Percentiles rank a stretch among this genome's conserved stretches.
Evolutionary conservation across 2,329 filamentous ascomycete genomes (phyloP).

Genomic region (Talaromyces sp.): DNA sequence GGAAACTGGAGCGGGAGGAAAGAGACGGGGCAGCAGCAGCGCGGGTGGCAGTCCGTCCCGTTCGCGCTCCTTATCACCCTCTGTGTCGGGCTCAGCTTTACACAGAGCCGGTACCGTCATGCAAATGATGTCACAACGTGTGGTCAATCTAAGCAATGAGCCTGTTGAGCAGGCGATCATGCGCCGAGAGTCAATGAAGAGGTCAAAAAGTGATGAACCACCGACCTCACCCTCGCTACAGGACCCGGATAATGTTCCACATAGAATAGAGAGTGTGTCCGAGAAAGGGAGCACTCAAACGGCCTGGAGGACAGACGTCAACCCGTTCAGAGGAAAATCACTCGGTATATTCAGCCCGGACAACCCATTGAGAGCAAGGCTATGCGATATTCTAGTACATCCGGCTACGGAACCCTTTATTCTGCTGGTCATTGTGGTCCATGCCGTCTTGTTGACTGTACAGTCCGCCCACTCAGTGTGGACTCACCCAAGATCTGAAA

Average conservation of each 20-base stretch:
- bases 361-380: constrained; percentile 65
- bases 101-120: constrained; percentile 70
- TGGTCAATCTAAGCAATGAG: constrained; percentile 95
- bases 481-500: constrained; percentile 52
- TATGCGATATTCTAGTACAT: constrained; percentile 83
- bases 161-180: constrained; percentile 69
- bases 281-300: constrained; percentile 36
- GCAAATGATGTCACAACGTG: constrained; percentile 88
- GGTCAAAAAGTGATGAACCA: constrained; percentile 52
- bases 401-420: constrained; percentile 83
- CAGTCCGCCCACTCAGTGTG: constrained; percentile 73
- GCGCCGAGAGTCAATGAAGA: constrained; percentile 51
- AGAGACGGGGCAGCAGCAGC: constrained; percentile 48
- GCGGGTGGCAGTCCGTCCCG: constrained; percentile 26
- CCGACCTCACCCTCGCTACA: constrained; percentile 48
- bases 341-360: constrained; percentile 79
- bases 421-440: constrained; percentile 78
- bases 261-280: constrained; percentile 31
- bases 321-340: constrained; percentile 81
- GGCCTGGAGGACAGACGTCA: constrained; percentile 51
- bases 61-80: constrained; percentile 59
- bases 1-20: constrained; percentile 56
- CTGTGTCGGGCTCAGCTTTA: constrained; percentile 59
- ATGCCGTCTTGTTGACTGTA: constrained; percentile 81
- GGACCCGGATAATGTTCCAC: constrained; percentile 45